Base-by-base conservation (phyloP, 2,329 filamentous ascomycete genomes). In the Monosporascus sp. region DNA sequence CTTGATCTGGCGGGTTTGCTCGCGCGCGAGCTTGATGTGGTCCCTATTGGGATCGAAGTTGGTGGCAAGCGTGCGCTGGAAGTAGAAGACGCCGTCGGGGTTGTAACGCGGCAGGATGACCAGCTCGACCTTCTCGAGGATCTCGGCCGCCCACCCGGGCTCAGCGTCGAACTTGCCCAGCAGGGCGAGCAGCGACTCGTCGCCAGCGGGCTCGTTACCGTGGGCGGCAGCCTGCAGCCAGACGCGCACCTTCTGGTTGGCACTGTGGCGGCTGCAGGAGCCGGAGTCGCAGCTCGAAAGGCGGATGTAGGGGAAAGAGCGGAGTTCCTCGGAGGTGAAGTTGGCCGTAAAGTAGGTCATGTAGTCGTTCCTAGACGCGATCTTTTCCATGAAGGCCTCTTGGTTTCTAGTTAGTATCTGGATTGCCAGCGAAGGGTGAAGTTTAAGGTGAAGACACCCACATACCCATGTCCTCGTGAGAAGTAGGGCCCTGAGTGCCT, bases 251-350 rank as follows among this genome's bases (percentile, higher is more conserved):
- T 64, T 65, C 7, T 22, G 31, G n/a, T 44, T 43, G n/a, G 47
- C 37, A 6, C 8, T 37, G 49, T 49, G 2, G 48, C 39, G 35
- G 3, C 35, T 44, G 15, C 20, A 31, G 17, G 55, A 41, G 17
- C 17, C 38, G 17, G 7, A 20, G 17, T 3, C 17, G 11, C 17
- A 38, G 22, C 52, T 47, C 11, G 63, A 65, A 31, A 65, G 50
- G 37, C 57, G 54, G 2, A 64, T 56, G 20, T 63, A 64, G 0
- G 63, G 63, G 27, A 64, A 60, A 17, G 58, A 24, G 31, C 62
- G 62, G 14, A 60, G 62, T 51, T 65, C 63, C 46, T 69, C 65
- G 4, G 65, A 67, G n/a, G 60, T 61, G 56, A 65, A 68, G 18
- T 58, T 54, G 6, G 61, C 60, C 7, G 58, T 39, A 27, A 64